Base-by-base conservation (phyloP, 1,284 basidiomycete genomes). In the Tremellales sp. region DNA sequence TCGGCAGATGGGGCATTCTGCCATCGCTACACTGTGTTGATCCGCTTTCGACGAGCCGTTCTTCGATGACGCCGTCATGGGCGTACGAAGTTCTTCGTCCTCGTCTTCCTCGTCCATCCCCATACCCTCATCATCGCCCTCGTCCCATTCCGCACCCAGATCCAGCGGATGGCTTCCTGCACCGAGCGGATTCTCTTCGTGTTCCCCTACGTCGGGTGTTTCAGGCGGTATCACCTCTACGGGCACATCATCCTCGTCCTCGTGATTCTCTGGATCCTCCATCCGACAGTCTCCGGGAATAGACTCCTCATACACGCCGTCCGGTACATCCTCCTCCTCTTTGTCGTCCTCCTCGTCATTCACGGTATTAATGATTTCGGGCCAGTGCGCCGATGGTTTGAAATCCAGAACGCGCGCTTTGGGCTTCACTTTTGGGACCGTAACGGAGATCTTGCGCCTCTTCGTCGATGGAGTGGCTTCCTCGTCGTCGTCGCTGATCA, bases 91-190 rank as follows among this genome's bases (percentile, higher is more conserved):
- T 8, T 59, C 59, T 14, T 62, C 62, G 6, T 54, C 63, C 19
- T 63, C 57, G 8, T 57, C 58, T n/a, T 53, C 56, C 49, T 67
- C 63, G n/a, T 70, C 70, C 68, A 71, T 68, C 1, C 68, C 70
- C 64, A 71, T 70, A 1, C 66, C 68, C 48, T 70, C 68, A 40
- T 70, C 68, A 39, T 65, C 60, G 10, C 61, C 65, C 45, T 70
- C 69, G 35, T 63, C 60, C 66, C 68, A 68, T n/a, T 61, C 65
- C 49, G 57, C 48, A 31, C 46, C 44, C 10, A 51, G 31, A 40
- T 51, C 53, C 24, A 39, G 7, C 21, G 18, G 21, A 22, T 12
- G 6, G 13, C 8, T 9, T 10, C 37, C 37, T 25, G 27, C 12
- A 9, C 8, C 16, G 34, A 9, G 24, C 19, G 14, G 37, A 24